Base-by-base conservation (phyloP, 1,139 yeast genomes). In the Suhomyces yuchorum region DNA sequence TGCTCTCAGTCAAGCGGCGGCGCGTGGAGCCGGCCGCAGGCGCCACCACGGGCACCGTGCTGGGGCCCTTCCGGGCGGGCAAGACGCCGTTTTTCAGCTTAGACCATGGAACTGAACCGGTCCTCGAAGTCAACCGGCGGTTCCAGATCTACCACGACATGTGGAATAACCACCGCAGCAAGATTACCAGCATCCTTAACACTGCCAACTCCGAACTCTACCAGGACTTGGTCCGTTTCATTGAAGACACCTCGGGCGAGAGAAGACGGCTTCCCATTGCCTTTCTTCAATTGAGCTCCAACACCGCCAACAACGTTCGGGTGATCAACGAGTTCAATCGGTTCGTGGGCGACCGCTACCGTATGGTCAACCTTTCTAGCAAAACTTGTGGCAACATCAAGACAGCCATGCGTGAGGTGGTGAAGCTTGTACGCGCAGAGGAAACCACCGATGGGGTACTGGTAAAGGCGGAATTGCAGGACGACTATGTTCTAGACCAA, bases 241-340 rank as follows among this genome's bases (percentile, higher is more conserved):
- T 77, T 20, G 51, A 50, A 22, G 23, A 24, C 35, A 22, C 44
- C 33, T 19, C 39, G 14, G 37, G n/a, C 18, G 32, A 42, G 32
- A 33, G 44, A 14, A 43, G 46, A 12, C 70, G 70, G 48, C 53
- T 80, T 8, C 68, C 68, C 2, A 68, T 78, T 2, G 81, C 77
- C 1, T 67, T 80, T 47, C 61, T 83, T 4, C 75, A 74, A 50
- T 67, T 83, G 46, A 81, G 84, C 14, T 72, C 87, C 14, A 81
- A 81, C 56, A 75, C 78, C 8, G 79, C 86, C n/a, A 80, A 81
- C 50, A 82, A 81, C 56, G 61, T 73, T 12, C 64, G 80, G 26
- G 73, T 82, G 18, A 58, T 81, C 22, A 65, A 67, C 11, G 80
- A 80, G 47, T 71, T 80, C 44, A 61, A 64, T 18, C 54, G 51